Percentiles rank a stretch among this genome's conserved stretches.
phyloP scores from a whole-genome alignment of 148 eudicot genomes.

The Spergularia bocconei region DNA sequence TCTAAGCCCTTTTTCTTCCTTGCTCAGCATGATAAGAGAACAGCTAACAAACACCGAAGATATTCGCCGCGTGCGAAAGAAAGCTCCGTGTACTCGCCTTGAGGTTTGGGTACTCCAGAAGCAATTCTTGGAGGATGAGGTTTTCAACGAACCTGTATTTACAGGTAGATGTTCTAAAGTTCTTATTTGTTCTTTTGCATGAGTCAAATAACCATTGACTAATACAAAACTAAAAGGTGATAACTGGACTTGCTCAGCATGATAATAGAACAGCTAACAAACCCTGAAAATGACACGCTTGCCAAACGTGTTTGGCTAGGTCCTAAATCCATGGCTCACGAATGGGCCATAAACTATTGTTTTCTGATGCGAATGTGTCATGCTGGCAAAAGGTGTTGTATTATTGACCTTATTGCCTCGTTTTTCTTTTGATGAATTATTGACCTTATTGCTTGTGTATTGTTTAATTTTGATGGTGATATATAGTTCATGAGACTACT shows the following conservation, averaged over 20 bases:
- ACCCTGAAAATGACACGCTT: too few relatives aligned
- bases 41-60: constrained; percentile 78
- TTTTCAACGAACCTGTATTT: constrained; percentile 64
- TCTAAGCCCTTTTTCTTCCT: constrained; percentile 13
- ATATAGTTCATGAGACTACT: constrained; percentile 10
- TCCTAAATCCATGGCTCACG: background rate
- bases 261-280: too few relatives aligned
- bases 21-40: constrained; percentile 69
- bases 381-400: background rate
- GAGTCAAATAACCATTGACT: background rate
- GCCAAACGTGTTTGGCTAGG: background rate
- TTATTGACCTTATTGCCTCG: too few relatives aligned
- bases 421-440: background rate
- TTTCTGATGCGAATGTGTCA: background rate
- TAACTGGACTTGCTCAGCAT: background rate
- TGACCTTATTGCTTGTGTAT: background rate
- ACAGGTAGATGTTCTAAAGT: constrained; percentile 47
- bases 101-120: constrained; percentile 83
- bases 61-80: constrained; percentile 86
- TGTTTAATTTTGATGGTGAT: background rate
- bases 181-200: background rate
- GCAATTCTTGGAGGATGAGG: constrained; percentile 65
- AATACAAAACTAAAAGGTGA: background rate
- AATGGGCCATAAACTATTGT: background rate
- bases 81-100: constrained; percentile 87